Conservation (phyloP, 345 rosid genomes). For the Mangifera indica region DNA sequence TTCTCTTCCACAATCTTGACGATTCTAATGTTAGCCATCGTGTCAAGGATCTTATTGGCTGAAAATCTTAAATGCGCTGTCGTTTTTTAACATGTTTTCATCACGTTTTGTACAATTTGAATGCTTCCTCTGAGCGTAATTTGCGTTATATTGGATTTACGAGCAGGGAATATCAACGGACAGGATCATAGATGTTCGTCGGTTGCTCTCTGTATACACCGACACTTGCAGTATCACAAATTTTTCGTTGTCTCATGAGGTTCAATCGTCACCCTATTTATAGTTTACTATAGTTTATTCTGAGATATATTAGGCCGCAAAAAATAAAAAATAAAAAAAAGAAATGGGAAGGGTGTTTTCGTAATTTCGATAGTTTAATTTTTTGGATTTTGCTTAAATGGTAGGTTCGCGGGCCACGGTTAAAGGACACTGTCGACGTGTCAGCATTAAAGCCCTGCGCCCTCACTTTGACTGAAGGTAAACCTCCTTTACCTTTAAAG, state of each 20-base stretch:
- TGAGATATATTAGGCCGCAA: too few relatives aligned
- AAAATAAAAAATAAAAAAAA: too few relatives aligned
- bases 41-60: not conserved
- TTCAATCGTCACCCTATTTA: not conserved
- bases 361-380: too few relatives aligned
- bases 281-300: too few relatives aligned
- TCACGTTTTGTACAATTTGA: not conserved
- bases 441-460: slow-evolving; percentile 84
- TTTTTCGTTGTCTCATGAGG: slow-evolving; percentile 85
- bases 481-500: not conserved
- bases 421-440: slow-evolving; percentile 74
- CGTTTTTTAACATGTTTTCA: not conserved
- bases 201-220: slow-evolving; percentile 67
- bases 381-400: not conserved
- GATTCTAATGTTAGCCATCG: not conserved
- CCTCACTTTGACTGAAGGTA: slow-evolving; percentile 68
- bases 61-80: not conserved
- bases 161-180: slow-evolving; percentile 97
- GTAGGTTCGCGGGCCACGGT: slow-evolving; percentile 70
- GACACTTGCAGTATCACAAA: slow-evolving; percentile 78
- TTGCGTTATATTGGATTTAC: slow-evolving; percentile 11
- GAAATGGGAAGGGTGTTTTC: too few relatives aligned
- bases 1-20: not conserved
- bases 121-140: not conserved
- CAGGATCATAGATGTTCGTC: slow-evolving; percentile 83